Percentiles rank a stretch among this genome's conserved stretches.
Conservation (phyloP, 352 stramenopile species). For the Thalassiosira hispida region DNA sequence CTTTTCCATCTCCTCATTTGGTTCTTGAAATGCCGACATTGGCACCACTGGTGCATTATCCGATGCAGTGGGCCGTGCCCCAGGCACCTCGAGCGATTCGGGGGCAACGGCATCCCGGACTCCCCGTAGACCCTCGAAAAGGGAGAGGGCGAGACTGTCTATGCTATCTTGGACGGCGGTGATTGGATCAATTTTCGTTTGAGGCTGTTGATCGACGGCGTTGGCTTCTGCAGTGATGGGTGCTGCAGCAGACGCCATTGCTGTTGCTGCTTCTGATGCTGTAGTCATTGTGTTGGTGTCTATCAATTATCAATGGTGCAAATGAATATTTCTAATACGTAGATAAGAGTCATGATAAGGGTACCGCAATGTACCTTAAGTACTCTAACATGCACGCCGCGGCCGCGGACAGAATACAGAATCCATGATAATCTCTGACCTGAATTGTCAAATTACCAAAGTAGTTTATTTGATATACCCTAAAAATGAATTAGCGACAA, state of each 20-base stretch:
- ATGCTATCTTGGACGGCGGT: slow-evolving; percentile 81
- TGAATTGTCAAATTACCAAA: no score
- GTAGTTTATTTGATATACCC: no score
- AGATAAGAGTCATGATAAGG: no score
- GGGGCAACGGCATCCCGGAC: slow-evolving; percentile 76
- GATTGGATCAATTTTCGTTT: slow-evolving; percentile 71
- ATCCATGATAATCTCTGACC: no score
- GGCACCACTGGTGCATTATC: slow-evolving; percentile 17
- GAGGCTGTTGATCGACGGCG: background rate
- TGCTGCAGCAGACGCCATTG: background rate
- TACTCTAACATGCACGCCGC: no score
- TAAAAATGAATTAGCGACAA: no score
- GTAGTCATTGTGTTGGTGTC: no score
- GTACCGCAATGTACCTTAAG: no score
- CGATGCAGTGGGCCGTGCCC: background rate
- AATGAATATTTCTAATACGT: no score
- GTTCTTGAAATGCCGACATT: slow-evolving; percentile 12
- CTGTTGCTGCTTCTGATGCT: background rate
- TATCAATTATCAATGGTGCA: no score
- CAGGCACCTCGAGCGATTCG: slow-evolving; percentile 49
- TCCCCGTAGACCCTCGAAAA: slow-evolving; percentile 79
- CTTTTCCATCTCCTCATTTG: slow-evolving; percentile 14
- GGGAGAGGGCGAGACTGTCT: slow-evolving; percentile 72
- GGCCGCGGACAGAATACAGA: no score
- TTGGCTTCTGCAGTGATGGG: background rate